These are phyloP conservation scores for Cylindrotheca fusiformis DNA, from an alignment of 108 stramenopile species.

Conservation along the genomic window DNA sequence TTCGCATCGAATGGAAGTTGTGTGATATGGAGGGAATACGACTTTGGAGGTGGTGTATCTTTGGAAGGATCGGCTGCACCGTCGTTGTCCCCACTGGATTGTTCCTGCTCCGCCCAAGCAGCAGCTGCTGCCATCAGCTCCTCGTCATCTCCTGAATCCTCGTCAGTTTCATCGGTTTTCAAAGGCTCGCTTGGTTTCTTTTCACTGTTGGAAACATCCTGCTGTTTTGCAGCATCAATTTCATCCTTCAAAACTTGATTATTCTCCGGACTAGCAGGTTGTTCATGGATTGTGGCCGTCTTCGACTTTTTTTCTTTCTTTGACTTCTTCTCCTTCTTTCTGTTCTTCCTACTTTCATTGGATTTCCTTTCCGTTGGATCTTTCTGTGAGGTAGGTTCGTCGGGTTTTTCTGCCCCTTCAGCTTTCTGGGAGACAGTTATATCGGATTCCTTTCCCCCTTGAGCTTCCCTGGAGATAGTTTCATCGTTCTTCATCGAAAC, in stretches of 20 bases:
- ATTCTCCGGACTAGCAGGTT: not conserved
- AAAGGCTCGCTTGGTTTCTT: not conserved
- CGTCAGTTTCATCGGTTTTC: slow-evolving; percentile 25
- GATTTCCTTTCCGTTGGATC: slow-evolving; percentile 1
- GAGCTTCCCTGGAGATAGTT: no score
- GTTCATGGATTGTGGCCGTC: not conserved
- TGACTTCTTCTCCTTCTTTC: slow-evolving; percentile 24
- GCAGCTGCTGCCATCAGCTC: slow-evolving; percentile 45
- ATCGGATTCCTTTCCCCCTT: slow-evolving; percentile 1
- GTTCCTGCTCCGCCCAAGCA: slow-evolving; percentile 37
- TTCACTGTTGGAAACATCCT: not conserved
- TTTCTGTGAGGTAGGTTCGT: not conserved
- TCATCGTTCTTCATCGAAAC: no score
- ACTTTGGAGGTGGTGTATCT: slow-evolving; percentile 10
- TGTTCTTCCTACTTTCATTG: slow-evolving; percentile 32
- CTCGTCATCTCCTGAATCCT: slow-evolving; percentile 39
- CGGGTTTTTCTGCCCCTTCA: not conserved
- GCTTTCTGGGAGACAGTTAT: not conserved
- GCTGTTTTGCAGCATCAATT: not conserved
- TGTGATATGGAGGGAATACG: slow-evolving; percentile 68
- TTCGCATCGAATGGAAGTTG: slow-evolving; percentile 68
- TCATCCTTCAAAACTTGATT: slow-evolving; percentile 4
- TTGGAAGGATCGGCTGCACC: not conserved
- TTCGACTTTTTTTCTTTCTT: slow-evolving; percentile 12
- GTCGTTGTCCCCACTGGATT: slow-evolving; percentile 5